Evolutionary conservation across 306 rosid genomes (phyloP), one percentile per base, ranked within the genome.

Genomic region (Sicyos baderoa): DNA sequence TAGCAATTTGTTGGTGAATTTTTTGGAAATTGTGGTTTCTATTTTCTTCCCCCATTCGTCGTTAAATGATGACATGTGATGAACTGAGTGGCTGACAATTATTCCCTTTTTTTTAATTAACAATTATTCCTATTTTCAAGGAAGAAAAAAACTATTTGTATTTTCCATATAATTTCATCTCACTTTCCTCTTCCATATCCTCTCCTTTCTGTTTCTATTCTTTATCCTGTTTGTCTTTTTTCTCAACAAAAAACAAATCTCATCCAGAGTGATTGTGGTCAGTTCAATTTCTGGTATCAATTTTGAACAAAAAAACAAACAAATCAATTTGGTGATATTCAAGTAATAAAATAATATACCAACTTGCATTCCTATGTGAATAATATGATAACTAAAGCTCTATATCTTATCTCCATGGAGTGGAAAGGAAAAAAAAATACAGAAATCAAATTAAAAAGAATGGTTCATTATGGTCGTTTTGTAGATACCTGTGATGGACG

Each of bases 201-300:
- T 8, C 48, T n/a, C 23, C 0, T 37, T 15, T 61, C 68, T 37
- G 25, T 67, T 16, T 25, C 58, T 8, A n/a, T 48, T 50, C 58
- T 50, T 17, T 27, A 49, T 50, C 72, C 17, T 14, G 40, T 51
- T 68, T 47, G 71, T 47, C 37, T 22, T 47, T 29, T 66, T 66
- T 47, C 71, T 14, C 40, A 11, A 54, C 15, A 2, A 0, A 47
- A 25, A 47, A 19, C 71, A 66, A 19, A 64, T 66, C 54, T 47
- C 55, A 66, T 45, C 71, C 54, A 44, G 1, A 66, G 40, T 47
- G 71, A 19, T 66, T 66, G 71, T 66, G 71, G 71, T 7, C 71
- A 14, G 40, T 45, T 47, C 71, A 45, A 68, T 29, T 68, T 51
- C 48, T 68, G 57, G 42, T 67, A 45, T 29, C 56, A 45, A 22